Base-by-base conservation (phyloP, 2,329 filamentous ascomycete species). In the Arthrobotrys sphaeroides region DNA sequence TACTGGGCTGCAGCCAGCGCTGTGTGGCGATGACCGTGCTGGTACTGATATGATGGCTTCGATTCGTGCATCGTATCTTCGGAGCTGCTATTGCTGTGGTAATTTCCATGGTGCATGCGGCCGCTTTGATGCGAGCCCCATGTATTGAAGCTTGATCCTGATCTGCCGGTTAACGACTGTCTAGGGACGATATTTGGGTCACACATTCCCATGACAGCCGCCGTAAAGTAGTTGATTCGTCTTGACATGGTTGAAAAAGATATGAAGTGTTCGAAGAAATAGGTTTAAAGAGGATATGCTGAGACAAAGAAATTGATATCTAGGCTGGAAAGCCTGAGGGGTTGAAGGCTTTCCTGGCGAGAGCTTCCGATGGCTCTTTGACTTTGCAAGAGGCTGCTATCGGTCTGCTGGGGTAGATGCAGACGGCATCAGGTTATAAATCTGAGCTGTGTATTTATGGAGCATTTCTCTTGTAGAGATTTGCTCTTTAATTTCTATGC, bases 201-300 rank as follows among this genome's bases (percentile, higher is more conserved):
- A 45, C 72, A 75, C 72, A 75, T 75, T 13, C 72, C 72, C 64
- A 75, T 75, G 13, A 75, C 47, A 13, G 64, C 42, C 51, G 51
- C 51, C 10, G 64, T 64, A 49, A 75, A 75, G 18, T 75, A 75
- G 47, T 45, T 38, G 36, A 65, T 64, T 51, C 64, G 51, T 65
- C 64, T 64, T 36, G 72, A 64, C 72, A 75, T 75, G 10, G 24
- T 66, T 31, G 26, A 10, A 18, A 65, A 68, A 51, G 18, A 51
- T 24, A 42, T 1, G 33, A 36, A 16, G 2, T 10, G 43, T 2
- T 24, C 26, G 9, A 55, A 26, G 10, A 33, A 38, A 43, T 67
- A 36, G 24, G 38, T 57, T 22, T 64, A 22, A 45, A 26, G 16
- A 53, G n/a, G 18, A 16, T 12, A 10, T n/a, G 13, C 20, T 18